These are phyloP conservation scores for Acidiella bohemica DNA, from an alignment of 495 filamentous ascomycete genomes.

Conservation along the genomic window DNA sequence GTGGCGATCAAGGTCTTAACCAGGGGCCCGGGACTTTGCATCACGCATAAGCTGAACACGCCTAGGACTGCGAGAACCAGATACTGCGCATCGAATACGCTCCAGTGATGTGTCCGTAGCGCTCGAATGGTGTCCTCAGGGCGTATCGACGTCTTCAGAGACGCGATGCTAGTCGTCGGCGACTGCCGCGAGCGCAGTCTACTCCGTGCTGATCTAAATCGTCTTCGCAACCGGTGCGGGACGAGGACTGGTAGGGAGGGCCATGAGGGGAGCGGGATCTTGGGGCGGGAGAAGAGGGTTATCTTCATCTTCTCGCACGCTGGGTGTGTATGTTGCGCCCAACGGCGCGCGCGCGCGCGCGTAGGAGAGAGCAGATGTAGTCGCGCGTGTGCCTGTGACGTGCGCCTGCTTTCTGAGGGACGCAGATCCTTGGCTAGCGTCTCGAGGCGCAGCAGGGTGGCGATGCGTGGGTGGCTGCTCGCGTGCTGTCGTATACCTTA, in stretches of 20 bases:
- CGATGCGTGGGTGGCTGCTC: too few species aligned
- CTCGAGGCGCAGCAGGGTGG: too few species aligned
- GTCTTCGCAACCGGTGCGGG: slow-evolving; percentile 58
- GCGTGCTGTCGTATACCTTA: too few species aligned
- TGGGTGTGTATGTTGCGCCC: too few species aligned
- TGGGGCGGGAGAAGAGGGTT: slow-evolving; percentile 7
- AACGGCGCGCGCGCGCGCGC: too few species aligned
- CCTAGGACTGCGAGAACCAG: slow-evolving; percentile 54
- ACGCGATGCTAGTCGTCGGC: slow-evolving; percentile 56
- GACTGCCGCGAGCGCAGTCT: slow-evolving; percentile 59
- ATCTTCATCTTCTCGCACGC: too few species aligned
- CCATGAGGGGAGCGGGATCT: slow-evolving; percentile 25
- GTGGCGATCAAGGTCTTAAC: slow-evolving; percentile 55
- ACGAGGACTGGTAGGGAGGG: slow-evolving; percentile 40
- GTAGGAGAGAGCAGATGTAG: too few species aligned
- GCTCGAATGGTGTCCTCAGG: slow-evolving; percentile 57
- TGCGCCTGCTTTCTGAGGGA: too few species aligned
- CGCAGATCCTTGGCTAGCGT: too few species aligned
- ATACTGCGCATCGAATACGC: slow-evolving; percentile 76
- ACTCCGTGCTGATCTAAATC: slow-evolving; percentile 44
- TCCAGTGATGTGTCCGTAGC: slow-evolving; percentile 67
- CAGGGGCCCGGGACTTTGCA: slow-evolving; percentile 57
- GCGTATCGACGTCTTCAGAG: slow-evolving; percentile 70
- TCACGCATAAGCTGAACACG: slow-evolving; percentile 70
- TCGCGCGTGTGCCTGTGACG: too few species aligned